These are phyloP conservation scores for Diaporthe vaccinii DNA, from an alignment of 2,329 filamentous ascomycete species.

Conservation along the genomic window DNA sequence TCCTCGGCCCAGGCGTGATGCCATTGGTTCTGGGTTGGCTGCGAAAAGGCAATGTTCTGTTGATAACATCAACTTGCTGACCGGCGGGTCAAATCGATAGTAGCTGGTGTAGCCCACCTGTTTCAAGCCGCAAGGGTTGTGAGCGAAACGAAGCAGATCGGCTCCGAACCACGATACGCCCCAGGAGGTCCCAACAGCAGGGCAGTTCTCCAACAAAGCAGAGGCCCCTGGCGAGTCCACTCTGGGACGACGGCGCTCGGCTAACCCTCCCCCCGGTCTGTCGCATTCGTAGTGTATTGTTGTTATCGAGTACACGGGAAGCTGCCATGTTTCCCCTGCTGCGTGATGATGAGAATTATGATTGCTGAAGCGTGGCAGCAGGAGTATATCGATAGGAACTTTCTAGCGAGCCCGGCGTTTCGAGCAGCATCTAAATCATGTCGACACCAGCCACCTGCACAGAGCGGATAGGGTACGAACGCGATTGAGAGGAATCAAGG, in stretches of 20 bases:
- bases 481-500: background rate
- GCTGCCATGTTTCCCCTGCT: background rate
- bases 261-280: background rate
- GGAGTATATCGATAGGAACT: background rate
- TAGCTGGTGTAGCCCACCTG: slow-evolving; percentile 5
- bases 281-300: background rate
- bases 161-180: slow-evolving; percentile 26
- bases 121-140: slow-evolving; percentile 24
- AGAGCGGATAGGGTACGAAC: background rate
- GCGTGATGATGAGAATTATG: background rate
- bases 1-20: background rate
- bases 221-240: slow-evolving; percentile 1
- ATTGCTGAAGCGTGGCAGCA: background rate
- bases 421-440: background rate
- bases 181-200: slow-evolving; percentile 12
- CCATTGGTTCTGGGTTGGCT: background rate
- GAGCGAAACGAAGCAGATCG: slow-evolving; percentile 33
- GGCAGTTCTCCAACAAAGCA: slow-evolving; percentile 30
- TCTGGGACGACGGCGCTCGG: background rate
- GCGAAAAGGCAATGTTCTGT: background rate
- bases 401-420: background rate
- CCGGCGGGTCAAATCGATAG: background rate
- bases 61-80: background rate
- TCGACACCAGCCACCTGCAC: background rate
- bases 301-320: background rate